These are phyloP conservation scores for Centella asiatica DNA, from an alignment of 129 eudicot species.

Conservation along the genomic window DNA sequence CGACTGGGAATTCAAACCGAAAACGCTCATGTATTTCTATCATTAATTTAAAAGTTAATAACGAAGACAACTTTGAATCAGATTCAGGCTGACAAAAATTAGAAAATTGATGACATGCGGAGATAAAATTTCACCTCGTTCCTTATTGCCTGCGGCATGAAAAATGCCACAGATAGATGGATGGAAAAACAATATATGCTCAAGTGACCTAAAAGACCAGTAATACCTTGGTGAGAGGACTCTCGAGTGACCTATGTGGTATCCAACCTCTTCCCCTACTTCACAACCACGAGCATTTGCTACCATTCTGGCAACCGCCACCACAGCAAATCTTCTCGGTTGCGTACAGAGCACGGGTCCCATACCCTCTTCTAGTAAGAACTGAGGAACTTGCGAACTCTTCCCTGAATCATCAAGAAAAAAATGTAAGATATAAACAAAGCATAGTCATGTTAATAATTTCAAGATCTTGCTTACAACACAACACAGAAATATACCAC, in stretches of 20 bases:
- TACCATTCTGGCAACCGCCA: slow-evolving; percentile 94
- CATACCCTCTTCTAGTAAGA: slow-evolving; percentile 67
- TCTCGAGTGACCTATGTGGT: slow-evolving; percentile 89
- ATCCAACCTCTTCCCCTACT: slow-evolving; percentile 92
- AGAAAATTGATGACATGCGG: background rate
- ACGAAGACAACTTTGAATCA: no score
- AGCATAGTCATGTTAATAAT: background rate
- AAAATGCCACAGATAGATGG: background rate
- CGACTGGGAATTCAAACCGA: no score
- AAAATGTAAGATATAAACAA: background rate
- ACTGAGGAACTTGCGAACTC: slow-evolving; percentile 94
- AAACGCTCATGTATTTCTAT: background rate
- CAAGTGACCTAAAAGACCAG: background rate
- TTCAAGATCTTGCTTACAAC: background rate
- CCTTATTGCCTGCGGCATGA: background rate
- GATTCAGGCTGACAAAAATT: background rate
- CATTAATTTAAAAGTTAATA: no score
- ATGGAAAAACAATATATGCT: background rate
- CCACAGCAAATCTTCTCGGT: slow-evolving; percentile 97
- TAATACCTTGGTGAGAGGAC: slow-evolving; percentile 67
- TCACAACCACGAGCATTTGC: slow-evolving; percentile 73
- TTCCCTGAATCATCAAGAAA: slow-evolving; percentile 46
- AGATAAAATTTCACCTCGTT: background rate
- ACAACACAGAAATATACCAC: background rate
- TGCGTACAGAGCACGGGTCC: slow-evolving; percentile 88